Base-by-base conservation (phyloP, 2,329 filamentous ascomycete genomes). In the Bipolaris sorokiniana region DNA sequence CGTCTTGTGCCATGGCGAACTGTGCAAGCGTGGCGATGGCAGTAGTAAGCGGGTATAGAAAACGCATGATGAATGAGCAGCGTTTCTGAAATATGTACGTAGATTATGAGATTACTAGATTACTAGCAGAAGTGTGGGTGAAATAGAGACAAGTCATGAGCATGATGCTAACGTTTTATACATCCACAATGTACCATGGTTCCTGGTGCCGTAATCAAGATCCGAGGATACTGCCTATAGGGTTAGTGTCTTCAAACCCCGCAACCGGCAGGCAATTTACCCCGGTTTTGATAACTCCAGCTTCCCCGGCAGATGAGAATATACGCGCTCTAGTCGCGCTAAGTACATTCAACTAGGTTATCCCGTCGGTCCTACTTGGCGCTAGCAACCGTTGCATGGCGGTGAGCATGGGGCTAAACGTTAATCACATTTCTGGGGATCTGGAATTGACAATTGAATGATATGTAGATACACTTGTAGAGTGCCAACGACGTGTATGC, bases 1-100 rank as follows among this genome's bases (percentile, higher is more conserved):
- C 52, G 16, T 33, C 48, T 56, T 61, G 41, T 1, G 65, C 63
- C 63, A 69, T 67, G 47, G 53, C 40, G 51, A 54, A 42, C 2
- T 59, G 42, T 22, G 52, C 26, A 10, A 56, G 13, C 16, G 48
- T 13, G 16, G 59, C 22, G 23, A 66, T 36, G 22, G 56, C 18
- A 13, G 59, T 23, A n/a, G 58, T 9, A 22, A 67, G 41, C 16
- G 54, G 18, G 16, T 48, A 47, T 36, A 56, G 34, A 38, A 64
- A 23, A 13, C 41, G 54, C 65, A 69, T 66, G 6, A 3, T 61
- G 54, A 18, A 42, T n/a, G 7, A 28, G 15, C 6, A 51, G 10
- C 7, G 28, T 10, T 36, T 31, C 13, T 9, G n/a, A n/a, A 18
- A 9, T 26, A 33, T 28, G 18, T 46, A 18, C 28, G 10, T 28